These are phyloP conservation scores for Wallacemonas sp. DNA, from an alignment of 208 protist genomes.

Conservation along the genomic window DNA sequence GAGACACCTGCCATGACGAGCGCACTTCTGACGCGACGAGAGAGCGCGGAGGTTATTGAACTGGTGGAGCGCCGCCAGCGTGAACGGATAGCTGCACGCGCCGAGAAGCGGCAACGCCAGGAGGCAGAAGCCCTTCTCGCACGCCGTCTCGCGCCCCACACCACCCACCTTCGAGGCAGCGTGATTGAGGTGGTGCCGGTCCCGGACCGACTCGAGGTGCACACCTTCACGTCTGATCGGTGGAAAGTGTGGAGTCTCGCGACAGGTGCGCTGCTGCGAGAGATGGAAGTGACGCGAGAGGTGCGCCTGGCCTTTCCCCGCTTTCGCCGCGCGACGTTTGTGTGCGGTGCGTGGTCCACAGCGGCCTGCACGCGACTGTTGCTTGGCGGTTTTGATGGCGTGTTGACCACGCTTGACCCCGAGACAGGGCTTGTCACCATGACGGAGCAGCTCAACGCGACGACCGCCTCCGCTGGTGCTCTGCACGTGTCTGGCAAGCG, in stretches of 20 bases:
- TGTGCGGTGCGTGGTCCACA: conserved; percentile 67
- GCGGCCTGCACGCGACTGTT: conserved; percentile 48
- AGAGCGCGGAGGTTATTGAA: conserved; percentile 14
- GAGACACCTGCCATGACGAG: not conserved
- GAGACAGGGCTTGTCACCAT: conserved; percentile 43
- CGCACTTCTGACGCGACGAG: not conserved
- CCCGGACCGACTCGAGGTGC: conserved; percentile 30
- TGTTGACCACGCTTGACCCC: conserved; percentile 67
- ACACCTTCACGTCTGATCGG: conserved; percentile 67
- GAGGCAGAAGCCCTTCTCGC: conserved; percentile 18
- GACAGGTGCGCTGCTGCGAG: conserved; percentile 39
- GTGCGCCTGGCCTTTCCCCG: conserved; percentile 53
- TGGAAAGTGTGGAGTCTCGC: conserved; percentile 67
- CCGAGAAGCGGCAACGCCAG: conserved; percentile 1
- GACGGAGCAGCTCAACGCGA: conserved; percentile 37
- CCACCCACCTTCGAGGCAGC: conserved; percentile 41
- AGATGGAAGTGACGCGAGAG: conserved; percentile 36
- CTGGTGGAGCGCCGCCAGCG: conserved; percentile 11
- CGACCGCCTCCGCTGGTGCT: not conserved
- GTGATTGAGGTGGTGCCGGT: conserved; percentile 45
- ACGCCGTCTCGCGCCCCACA: conserved; percentile 35
- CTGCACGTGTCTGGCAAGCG: too few species aligned
- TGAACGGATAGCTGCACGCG: not conserved
- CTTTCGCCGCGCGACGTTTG: conserved; percentile 34
- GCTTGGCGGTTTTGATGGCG: conserved; percentile 59